phyloP scores from a whole-genome alignment of 169 alveolate genomes.

The Plasmodium berghei region DNA sequence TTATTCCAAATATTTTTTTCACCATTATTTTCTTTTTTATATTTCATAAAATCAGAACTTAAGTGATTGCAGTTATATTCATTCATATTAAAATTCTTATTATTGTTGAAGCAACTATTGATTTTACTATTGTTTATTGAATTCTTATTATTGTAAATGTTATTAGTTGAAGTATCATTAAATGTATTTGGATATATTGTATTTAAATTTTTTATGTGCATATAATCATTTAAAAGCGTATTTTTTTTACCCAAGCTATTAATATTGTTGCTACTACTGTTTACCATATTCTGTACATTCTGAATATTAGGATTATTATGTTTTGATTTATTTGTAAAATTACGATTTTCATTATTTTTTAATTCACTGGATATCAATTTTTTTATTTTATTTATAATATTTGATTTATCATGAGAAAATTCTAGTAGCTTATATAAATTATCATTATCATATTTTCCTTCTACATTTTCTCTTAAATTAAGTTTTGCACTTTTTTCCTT shows the following conservation, averaged over 20 bases:
- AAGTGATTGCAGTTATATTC: conserved; percentile 1
- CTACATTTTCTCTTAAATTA: conserved; percentile 42
- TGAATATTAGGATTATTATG: background rate
- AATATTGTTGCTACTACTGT: background rate
- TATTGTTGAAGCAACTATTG: background rate
- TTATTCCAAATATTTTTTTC: conserved; percentile 55
- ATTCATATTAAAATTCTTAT: conserved; percentile 1
- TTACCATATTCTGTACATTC: background rate
- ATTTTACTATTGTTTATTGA: background rate
- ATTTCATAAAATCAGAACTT: conserved; percentile 18
- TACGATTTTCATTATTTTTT: conserved; percentile 23
- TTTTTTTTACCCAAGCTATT: conserved; percentile 17
- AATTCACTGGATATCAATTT: conserved; percentile 58
- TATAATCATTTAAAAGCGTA: conserved; percentile 22
- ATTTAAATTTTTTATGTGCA: conserved; percentile 14
- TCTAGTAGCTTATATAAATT: conserved; percentile 23
- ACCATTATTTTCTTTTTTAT: conserved; percentile 49
- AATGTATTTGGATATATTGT: background rate
- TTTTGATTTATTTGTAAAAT: conserved; percentile 25
- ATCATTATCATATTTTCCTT: background rate
- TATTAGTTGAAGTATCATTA: background rate
- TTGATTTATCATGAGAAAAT: conserved; percentile 37
- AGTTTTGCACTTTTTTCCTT: conserved; percentile 65
- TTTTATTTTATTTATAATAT: conserved; percentile 61
- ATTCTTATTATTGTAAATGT: background rate